Percentiles rank a stretch among this genome's conserved stretches.
Conservation (phyloP, 306 rosid species). For the Aeschynomene evenia region DNA sequence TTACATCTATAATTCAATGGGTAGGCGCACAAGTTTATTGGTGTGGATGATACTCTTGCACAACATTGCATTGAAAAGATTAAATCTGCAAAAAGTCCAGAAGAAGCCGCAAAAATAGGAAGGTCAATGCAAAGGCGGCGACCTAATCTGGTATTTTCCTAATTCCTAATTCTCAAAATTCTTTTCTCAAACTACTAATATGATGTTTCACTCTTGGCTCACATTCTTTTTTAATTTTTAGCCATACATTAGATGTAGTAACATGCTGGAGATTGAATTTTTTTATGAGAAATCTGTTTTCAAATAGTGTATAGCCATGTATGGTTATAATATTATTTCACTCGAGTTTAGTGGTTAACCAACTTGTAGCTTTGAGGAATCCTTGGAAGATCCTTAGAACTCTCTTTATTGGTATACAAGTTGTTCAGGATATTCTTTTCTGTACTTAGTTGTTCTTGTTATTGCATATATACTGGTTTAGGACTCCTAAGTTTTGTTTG, state of each 20-base stretch:
- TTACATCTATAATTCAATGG: not conserved
- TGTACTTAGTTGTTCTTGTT: not conserved
- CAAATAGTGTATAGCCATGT: not conserved
- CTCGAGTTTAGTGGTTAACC: not conserved
- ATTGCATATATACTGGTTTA: slow-evolving; percentile 14
- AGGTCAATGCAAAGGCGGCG: slow-evolving; percentile 77
- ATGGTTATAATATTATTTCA: not conserved
- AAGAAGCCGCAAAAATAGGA: slow-evolving; percentile 84
- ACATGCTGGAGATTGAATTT: not conserved
- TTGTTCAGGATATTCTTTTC: not conserved
- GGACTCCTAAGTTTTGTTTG: no score
- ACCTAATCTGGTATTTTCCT: slow-evolving; percentile 62
- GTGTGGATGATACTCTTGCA: slow-evolving; percentile 64
- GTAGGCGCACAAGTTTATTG: slow-evolving; percentile 79
- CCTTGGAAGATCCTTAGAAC: not conserved
- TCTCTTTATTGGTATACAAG: not conserved
- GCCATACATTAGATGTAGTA: not conserved
- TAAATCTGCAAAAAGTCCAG: slow-evolving; percentile 81
- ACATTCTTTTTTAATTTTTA: not conserved
- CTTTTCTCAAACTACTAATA: not conserved
- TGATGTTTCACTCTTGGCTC: not conserved
- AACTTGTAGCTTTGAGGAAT: not conserved
- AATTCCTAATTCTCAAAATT: slow-evolving; percentile 21
- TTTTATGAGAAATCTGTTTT: not conserved
- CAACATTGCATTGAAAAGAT: slow-evolving; percentile 60